Evolutionary conservation across 148 eudicot species (phyloP).

Genomic region (Silene conica): DNA sequence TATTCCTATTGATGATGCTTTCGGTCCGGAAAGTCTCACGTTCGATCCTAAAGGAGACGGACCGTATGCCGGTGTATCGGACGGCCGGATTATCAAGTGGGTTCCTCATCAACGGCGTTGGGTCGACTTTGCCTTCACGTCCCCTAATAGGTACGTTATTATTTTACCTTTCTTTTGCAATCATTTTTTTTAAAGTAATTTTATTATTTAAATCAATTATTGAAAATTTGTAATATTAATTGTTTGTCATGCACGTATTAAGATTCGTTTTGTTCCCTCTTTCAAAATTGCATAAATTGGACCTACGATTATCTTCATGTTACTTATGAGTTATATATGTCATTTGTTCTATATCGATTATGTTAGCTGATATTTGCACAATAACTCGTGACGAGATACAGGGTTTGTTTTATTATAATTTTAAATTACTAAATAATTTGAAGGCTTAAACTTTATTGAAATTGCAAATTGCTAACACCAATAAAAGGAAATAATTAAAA

Average conservation of each 20-base stretch:
- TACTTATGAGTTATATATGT: too few relatives aligned
- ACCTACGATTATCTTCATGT: not conserved
- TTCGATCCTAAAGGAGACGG: constrained; percentile 33
- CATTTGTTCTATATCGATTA: not conserved
- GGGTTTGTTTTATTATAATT: not conserved
- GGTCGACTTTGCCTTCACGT: constrained; percentile 41
- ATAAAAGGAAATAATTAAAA: not conserved
- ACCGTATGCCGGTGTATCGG: constrained; percentile 37
- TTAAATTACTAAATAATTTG: not conserved
- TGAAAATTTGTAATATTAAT: not conserved
- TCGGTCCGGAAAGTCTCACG: constrained; percentile 43
- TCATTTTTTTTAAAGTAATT: too few relatives aligned
- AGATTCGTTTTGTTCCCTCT: constrained; percentile 6
- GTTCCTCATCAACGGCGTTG: constrained; percentile 27
- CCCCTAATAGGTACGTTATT: constrained; percentile 27
- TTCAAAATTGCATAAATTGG: too few relatives aligned
- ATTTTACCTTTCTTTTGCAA: not conserved
- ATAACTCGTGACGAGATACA: too few relatives aligned
- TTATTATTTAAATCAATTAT: not conserved
- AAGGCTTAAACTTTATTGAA: not conserved
- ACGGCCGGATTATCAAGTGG: constrained; percentile 45
- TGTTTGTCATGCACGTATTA: constrained; percentile 3
- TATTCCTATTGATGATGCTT: constrained; percentile 28
- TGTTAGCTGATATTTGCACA: not conserved
- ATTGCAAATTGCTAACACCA: not conserved